Evolutionary conservation across 257 asterid genomes (phyloP), one percentile per base, ranked within the genome.

Genomic region (Forsythia viridissima): DNA sequence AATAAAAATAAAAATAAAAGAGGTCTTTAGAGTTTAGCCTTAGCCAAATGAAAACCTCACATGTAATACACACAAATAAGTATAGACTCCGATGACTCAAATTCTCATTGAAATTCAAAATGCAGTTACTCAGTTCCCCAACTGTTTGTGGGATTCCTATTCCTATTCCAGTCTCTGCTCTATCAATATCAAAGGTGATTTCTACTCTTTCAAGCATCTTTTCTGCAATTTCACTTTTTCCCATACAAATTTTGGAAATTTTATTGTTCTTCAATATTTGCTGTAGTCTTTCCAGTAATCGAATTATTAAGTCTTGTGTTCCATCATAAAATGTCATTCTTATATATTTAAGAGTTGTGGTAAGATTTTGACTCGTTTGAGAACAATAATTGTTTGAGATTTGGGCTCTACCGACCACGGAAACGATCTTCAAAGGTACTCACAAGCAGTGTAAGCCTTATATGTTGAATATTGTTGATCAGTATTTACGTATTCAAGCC

Each of bases 121-220:
- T 92, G 96, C 77, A 78, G 87, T 80, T 86, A 72, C 68, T 90
- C 79, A 84, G 44, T 88, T 84, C 67, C n/a, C 78, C 85, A 73
- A 76, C 88, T 18, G 68, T 83, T 66, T 46, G 70, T 57, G 66
- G 82, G 16, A 80, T 75, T 76, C 86, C 89, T 38, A 80, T 75
- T 76, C 86, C 89, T 38, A n/a, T 81, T 78, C 77, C 81, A 34
- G 16, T 43, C 72, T 70, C 82, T 74, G 61, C 79, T 44, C 41
- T 73, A 70, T 77, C 85, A 20, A 82, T 79, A 8, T 77, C 76
- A 36, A 76, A 15, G 80, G 91, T 84, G 66, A n/a, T 67, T 86
- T 20, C 37, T 30, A 12, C 52, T 80, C 71, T 24, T 66, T 13
- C 39, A 65, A 65, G 6, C 4, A 11, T 3, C 41, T 74, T 66